Base-by-base conservation (phyloP, 306 rosid species). In the Acacia confusa region DNA sequence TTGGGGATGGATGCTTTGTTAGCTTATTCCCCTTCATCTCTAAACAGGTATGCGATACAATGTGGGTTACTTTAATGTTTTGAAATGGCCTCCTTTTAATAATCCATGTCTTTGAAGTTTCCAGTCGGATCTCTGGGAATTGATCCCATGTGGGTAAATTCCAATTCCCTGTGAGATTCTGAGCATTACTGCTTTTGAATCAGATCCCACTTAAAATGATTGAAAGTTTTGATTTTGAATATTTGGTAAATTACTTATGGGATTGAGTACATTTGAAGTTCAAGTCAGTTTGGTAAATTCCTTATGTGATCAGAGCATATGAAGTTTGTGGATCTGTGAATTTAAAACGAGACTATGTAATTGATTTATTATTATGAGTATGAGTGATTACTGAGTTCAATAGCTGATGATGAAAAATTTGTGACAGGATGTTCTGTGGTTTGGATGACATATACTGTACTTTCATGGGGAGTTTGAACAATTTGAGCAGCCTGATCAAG, bases 351-450 rank as follows among this genome's bases (percentile, higher is more conserved):
- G 22, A 11, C 16, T 20, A 47, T 57, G 76, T 40, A 25, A 32
- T 25, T 27, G 14, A 3, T 45, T 1, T 44, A 44, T 41, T 44
- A 44, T 41, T 2, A 45, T 2, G 50, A 10, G 14, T 44, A 40
- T 44, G 48, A 34, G 20, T 75, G 41, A 43, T 12, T 45, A 63
- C 68, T 48, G 71, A 40, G 25, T 22, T 64, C 1, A 6, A 22
- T 61, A 72, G 64, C 70, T 80, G 43, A 74, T 25, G 38, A 67
- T 43, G 27, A 55, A 34, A 53, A 34, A 80, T 36, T 40, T 79
- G 45, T 77, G 9, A 72, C 94, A 95, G 99, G 89, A n/a, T 90
- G 78, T 95, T 95, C 75, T 89, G 97, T 79, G 90, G 90, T n/a
- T 44, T 93, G 88, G 93, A 93, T 74, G 85, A 90, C 43, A 91